These are phyloP conservation scores for Xylaria flabelliformis DNA, from an alignment of 495 filamentous ascomycete genomes.

Conservation along the genomic window DNA sequence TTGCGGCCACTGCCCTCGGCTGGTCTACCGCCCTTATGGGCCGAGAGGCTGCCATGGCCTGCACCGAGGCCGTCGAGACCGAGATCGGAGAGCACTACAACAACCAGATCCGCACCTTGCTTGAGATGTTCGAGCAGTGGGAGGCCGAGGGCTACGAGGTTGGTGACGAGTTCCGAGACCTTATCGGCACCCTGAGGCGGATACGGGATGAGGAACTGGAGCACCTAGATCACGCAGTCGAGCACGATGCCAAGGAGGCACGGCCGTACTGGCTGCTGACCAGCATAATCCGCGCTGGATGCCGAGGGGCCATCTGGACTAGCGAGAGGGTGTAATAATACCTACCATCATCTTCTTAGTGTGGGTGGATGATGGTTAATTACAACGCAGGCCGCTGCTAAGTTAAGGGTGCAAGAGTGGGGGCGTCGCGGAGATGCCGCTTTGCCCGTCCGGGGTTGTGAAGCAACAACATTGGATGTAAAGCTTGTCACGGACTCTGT, in stretches of 20 bases:
- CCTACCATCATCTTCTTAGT: not conserved
- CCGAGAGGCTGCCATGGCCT: slow-evolving; percentile 96
- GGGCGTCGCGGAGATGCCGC: not conserved
- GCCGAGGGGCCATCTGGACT: slow-evolving; percentile 90
- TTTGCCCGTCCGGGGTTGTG: not conserved
- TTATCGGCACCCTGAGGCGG: slow-evolving; percentile 75
- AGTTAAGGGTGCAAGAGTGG: not conserved
- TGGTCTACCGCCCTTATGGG: slow-evolving; percentile 92
- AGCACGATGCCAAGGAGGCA: slow-evolving; percentile 88
- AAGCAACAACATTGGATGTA: not conserved
- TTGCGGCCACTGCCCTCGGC: slow-evolving; percentile 80
- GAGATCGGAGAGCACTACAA: slow-evolving; percentile 98
- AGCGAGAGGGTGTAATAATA: slow-evolving; percentile 76
- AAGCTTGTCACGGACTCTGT: not conserved
- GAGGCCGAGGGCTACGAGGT: slow-evolving; percentile 72
- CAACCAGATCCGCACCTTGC: slow-evolving; percentile 78
- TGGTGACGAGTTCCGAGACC: slow-evolving; percentile 75
- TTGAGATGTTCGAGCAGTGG: slow-evolving; percentile 78
- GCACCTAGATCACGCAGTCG: slow-evolving; percentile 93
- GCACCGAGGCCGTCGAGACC: slow-evolving; percentile 97
- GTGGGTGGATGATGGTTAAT: not conserved
- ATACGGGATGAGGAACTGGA: slow-evolving; percentile 97
- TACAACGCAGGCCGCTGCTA: not conserved
- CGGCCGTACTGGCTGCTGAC: slow-evolving; percentile 87
- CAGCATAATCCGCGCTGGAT: slow-evolving; percentile 86